Evolutionary conservation across 768 basidiomycete genomes (phyloP).

Genomic region (Suillus americanus): DNA sequence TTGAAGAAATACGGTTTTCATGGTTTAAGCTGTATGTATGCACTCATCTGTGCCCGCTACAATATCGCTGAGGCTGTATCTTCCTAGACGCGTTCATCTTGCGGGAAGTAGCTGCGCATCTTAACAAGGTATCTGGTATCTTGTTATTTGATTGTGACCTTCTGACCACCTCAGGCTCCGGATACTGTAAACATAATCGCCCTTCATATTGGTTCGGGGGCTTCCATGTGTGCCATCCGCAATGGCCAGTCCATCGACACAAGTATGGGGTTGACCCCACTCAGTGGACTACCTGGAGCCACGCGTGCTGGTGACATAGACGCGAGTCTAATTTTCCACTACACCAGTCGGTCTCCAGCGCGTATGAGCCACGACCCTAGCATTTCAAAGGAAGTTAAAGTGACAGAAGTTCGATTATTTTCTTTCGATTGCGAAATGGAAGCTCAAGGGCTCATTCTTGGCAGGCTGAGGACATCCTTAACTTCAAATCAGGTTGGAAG

Average conservation of each 20-base stretch:
- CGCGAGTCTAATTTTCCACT: conserved; percentile 87
- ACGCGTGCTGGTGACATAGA: conserved; percentile 85
- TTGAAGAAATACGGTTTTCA: conserved; percentile 93
- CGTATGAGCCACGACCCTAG: conserved; percentile 55
- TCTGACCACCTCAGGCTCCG: conserved; percentile 31
- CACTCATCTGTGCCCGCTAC: not conserved
- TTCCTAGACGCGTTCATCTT: conserved; percentile 65
- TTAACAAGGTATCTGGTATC: conserved; percentile 46
- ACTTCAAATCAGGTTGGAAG: conserved; percentile 76
- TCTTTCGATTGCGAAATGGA: not conserved
- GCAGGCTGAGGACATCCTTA: conserved; percentile 71
- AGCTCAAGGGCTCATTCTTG: conserved; percentile 11
- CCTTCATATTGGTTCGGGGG: conserved; percentile 89
- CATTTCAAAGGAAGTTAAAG: conserved; percentile 45
- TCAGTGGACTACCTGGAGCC: conserved; percentile 87
- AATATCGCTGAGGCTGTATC: not conserved
- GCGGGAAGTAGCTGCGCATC: conserved; percentile 54
- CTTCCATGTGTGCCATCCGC: conserved; percentile 75
- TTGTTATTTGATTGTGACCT: not conserved
- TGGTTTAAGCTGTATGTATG: conserved; percentile 74
- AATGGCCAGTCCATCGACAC: conserved; percentile 79
- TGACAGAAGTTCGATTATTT: conserved; percentile 44
- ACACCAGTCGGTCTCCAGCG: conserved; percentile 50
- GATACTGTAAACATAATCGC: conserved; percentile 70
- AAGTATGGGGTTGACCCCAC: conserved; percentile 88